Percentiles rank a stretch among this genome's conserved stretches.
Evolutionary conservation across 2,329 filamentous ascomycete species (phyloP).

Genomic region (Alternaria infectoria): DNA sequence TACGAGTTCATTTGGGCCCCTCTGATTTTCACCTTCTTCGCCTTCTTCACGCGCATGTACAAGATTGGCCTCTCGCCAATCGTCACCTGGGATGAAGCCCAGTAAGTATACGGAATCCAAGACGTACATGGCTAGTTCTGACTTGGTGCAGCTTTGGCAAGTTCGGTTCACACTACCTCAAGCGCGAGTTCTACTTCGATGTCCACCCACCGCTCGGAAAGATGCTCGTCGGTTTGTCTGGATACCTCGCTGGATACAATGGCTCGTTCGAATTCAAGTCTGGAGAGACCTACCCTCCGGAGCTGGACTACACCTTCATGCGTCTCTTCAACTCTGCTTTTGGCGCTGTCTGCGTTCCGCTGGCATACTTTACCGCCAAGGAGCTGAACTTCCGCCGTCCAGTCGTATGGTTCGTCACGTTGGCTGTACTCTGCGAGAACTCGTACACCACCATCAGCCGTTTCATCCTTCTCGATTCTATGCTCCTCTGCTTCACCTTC

Average conservation of each 20-base stretch:
- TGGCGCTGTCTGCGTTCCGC: constrained; percentile 86
- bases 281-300: constrained; percentile 90
- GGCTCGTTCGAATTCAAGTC: constrained; percentile 99
- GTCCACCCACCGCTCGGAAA: constrained; percentile 95
- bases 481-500: constrained; percentile 98
- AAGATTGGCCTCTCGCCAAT: constrained; percentile 73
- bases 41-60: constrained; percentile 71
- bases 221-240: constrained; percentile 96
- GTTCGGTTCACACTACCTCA: constrained; percentile 98
- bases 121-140: constrained; percentile 16
- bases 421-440: constrained; percentile 99
- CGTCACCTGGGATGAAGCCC: constrained; percentile 78
- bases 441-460: constrained; percentile 98
- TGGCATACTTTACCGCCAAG: constrained; percentile 94
- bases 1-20: constrained; percentile 70
- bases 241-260: constrained; percentile 96
- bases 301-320: constrained; percentile 98
- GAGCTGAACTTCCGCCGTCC: constrained; percentile 86
- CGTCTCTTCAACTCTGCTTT: constrained; percentile 96
- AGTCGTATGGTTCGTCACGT: constrained; percentile 90
- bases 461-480: constrained; percentile 97
- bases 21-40: constrained; percentile 66
- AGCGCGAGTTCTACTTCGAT: constrained; percentile 99
- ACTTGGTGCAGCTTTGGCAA: constrained; percentile 77
- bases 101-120: constrained; percentile 57